Evolutionary conservation across 164 flowering plant genomes (phyloP), one percentile per base, ranked within the genome.

Genomic region (Macadamia integrifolia): DNA sequence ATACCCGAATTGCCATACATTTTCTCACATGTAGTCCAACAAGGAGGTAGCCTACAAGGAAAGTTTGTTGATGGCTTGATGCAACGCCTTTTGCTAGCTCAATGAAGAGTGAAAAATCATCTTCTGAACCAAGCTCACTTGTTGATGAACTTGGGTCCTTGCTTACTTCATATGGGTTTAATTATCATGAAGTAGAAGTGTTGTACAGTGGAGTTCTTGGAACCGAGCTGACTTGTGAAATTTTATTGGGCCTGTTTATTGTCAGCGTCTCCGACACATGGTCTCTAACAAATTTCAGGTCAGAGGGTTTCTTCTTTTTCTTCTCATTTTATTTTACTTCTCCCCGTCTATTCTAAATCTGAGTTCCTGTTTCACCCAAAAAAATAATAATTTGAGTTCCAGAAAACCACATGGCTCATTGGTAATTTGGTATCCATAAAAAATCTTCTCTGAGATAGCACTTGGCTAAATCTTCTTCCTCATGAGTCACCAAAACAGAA

Each of bases 221-320:
- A 59, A 85, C 84, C 2, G 95, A 92, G 71, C 77, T 94, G 48
- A 74, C 85, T 17, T 94, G 97, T 77, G 95, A 90, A 77, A 92
- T 94, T 58, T 94, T 69, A 84, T 94, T 59, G 98, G 98, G n/a
- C 98, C 97, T 64, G 93, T 90, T 30, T 94, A 90, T 77, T 94
- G 92, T 74, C 99, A 92, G 66, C 87, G 99, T 10, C 88, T 94
- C 10, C 84, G 98, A 32, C 99, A 94, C 78, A 94, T 94, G 99
- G 99, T 92, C 65, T 90, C 97, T 2, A 98, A 94, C 78, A 94
- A 94, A 71, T 92, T 72, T 82, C 97, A 92, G 97, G 96, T 87
- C 53, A 67, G 60, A 14, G 57, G 28, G 7, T 28, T 44, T 2
- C 11, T 49, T 11, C 9, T 17, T 17, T 40, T 17, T 50, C 29